Conservation (phyloP, 257 asterid genomes). For the Capsicum pubescens region DNA sequence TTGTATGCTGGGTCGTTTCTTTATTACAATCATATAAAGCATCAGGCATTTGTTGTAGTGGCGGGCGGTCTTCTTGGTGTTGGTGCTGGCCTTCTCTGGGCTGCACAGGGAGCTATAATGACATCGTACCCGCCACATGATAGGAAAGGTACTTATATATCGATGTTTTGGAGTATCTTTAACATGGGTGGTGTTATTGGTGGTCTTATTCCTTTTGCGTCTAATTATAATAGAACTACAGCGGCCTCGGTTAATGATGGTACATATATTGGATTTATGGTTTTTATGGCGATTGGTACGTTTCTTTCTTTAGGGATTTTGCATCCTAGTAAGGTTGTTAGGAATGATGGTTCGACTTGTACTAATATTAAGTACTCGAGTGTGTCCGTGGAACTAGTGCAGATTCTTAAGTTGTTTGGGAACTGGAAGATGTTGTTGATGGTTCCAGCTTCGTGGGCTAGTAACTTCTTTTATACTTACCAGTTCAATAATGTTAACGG, state of each 20-base stretch:
- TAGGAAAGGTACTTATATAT: slow-evolving; percentile 80
- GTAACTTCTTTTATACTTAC: slow-evolving; percentile 87
- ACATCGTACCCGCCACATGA: slow-evolving; percentile 89
- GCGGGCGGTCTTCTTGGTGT: slow-evolving; percentile 90
- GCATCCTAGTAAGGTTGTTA: slow-evolving; percentile 78
- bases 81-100: slow-evolving; percentile 96
- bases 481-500: slow-evolving; percentile 91
- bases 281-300: slow-evolving; percentile 76
- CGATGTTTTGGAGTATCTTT: slow-evolving; percentile 90
- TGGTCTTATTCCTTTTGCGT: slow-evolving; percentile 71
- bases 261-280: slow-evolving; percentile 91
- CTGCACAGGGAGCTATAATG: slow-evolving; percentile 94
- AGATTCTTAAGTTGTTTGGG: slow-evolving; percentile 62
- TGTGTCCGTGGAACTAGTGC: slow-evolving; percentile 52
- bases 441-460: slow-evolving; percentile 93
- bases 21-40: slow-evolving; percentile 79
- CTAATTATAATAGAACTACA: slow-evolving; percentile 53
- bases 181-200: slow-evolving; percentile 95
- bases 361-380: slow-evolving; percentile 80
- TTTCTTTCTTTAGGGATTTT: slow-evolving; percentile 59
- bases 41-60: slow-evolving; percentile 73
- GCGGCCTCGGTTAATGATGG: slow-evolving; percentile 92
- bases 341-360: slow-evolving; percentile 77
- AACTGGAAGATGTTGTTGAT: slow-evolving; percentile 89
- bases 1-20: slow-evolving; percentile 84